Evolutionary conservation across 2,329 filamentous ascomycete species (phyloP).

Genomic region (Penicillium sclerotiorum): DNA sequence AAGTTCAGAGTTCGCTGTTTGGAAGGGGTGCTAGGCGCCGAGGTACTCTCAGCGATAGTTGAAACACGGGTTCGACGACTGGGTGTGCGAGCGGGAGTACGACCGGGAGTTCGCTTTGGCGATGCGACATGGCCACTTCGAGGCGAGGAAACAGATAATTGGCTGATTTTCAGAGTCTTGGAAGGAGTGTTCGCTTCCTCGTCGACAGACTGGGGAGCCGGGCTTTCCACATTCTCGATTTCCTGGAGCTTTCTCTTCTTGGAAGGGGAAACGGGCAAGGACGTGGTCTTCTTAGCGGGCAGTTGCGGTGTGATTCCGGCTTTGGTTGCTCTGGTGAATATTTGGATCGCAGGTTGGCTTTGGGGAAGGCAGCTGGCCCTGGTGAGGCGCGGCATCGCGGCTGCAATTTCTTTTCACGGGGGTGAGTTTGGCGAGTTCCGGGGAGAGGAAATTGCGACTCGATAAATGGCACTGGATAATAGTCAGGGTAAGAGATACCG

Average conservation of each 20-base stretch:
- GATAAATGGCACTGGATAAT: constrained; percentile 13
- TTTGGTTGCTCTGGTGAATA: constrained; percentile 50
- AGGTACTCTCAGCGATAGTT: constrained; percentile 16
- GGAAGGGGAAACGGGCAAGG: constrained; percentile 38
- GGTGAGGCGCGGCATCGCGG: constrained; percentile 36
- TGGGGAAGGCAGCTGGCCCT: constrained; percentile 34
- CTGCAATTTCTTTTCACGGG: constrained; percentile 22
- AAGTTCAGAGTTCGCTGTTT: constrained; percentile 30
- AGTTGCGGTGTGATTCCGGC: constrained; percentile 34
- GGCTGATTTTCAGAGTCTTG: constrained; percentile 36
- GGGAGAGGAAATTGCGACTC: constrained; percentile 13
- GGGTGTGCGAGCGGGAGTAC: too few species aligned
- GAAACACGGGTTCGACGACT: constrained; percentile 55
- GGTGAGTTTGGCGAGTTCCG: background rate
- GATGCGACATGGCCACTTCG: constrained; percentile 32
- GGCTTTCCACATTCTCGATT: constrained; percentile 36
- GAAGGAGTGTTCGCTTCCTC: constrained; percentile 33
- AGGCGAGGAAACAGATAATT: constrained; percentile 37
- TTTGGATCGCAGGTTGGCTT: constrained; percentile 45
- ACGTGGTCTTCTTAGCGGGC: constrained; percentile 35
- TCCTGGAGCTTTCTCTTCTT: constrained; percentile 45
- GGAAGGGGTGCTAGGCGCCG: constrained; percentile 28
- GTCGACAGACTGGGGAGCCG: constrained; percentile 13
- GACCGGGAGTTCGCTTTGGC: constrained; percentile 26
- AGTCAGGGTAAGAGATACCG: constrained; percentile 26